A percentile compares a stretch with the other conserved stretches of the same genome.
These are phyloP conservation scores for Podila epigama DNA, from an alignment of 192 early-diverging fungal species.

Conservation along the genomic window DNA sequence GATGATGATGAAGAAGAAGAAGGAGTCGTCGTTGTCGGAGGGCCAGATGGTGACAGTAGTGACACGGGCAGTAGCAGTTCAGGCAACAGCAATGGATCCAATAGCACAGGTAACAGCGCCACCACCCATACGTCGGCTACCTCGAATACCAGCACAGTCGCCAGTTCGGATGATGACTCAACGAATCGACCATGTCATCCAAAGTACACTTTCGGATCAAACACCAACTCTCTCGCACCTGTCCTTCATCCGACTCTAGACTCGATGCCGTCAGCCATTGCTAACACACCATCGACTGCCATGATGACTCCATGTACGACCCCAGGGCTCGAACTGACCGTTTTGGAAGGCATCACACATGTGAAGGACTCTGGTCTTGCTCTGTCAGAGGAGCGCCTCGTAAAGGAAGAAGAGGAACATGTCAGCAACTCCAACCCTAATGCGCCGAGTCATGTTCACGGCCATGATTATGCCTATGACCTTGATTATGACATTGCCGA, in stretches of 20 bases:
- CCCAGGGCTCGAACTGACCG: neutral
- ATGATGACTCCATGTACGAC: neutral
- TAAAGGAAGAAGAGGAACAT: neutral
- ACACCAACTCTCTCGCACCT: neutral
- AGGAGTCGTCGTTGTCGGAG: neutral
- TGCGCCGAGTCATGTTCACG: too few species aligned
- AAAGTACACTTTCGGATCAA: slow-evolving; percentile 20
- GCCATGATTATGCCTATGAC: too few species aligned
- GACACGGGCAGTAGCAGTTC: neutral
- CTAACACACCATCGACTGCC: neutral
- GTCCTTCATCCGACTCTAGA: neutral
- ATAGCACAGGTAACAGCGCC: neutral
- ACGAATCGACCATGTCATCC: slow-evolving; percentile 13
- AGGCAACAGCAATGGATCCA: neutral
- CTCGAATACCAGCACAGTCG: slow-evolving; percentile 22
- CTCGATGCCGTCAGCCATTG: neutral
- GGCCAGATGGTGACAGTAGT: neutral
- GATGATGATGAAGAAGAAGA: neutral
- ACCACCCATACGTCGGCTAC: neutral
- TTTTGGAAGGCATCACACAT: neutral
- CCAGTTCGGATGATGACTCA: slow-evolving; percentile 17
- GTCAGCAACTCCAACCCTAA: neutral
- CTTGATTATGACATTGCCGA: neutral
- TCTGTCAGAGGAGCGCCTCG: neutral
- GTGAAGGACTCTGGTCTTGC: neutral